These are phyloP conservation scores for Hansenula sp. DNA, from an alignment of 1,139 yeast species.

Conservation along the genomic window DNA sequence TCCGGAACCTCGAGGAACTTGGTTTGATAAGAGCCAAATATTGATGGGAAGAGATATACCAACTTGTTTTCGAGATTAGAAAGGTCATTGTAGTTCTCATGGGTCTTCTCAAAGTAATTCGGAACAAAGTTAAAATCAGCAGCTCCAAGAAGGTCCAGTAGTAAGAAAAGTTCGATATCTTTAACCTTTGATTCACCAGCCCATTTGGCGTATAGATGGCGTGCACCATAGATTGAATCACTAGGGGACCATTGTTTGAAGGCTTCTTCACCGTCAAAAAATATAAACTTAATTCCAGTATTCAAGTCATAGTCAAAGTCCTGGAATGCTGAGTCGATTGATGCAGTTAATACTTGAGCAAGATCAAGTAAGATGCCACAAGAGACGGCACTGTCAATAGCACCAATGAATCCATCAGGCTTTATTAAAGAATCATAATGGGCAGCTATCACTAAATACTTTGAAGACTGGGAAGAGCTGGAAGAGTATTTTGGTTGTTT, in stretches of 20 bases:
- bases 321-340: slow-evolving; percentile 19
- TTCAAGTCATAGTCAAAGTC: slow-evolving; percentile 14
- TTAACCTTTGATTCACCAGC: slow-evolving; percentile 17
- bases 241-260: slow-evolving; percentile 40
- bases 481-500: slow-evolving; percentile 22
- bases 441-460: slow-evolving; percentile 42
- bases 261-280: slow-evolving; percentile 62
- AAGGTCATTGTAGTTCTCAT: slow-evolving; percentile 33
- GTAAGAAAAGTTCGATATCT: slow-evolving; percentile 37
- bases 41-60: slow-evolving; percentile 5
- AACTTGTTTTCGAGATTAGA: slow-evolving; percentile 26
- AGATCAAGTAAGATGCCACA: slow-evolving; percentile 46
- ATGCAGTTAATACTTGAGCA: slow-evolving; percentile 30
- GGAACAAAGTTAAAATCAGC: slow-evolving; percentile 30
- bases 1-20: slow-evolving; percentile 18
- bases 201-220: slow-evolving; percentile 42
- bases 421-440: slow-evolving; percentile 48
- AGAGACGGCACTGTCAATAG: slow-evolving; percentile 54
- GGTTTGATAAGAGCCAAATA: slow-evolving; percentile 3
- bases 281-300: slow-evolving; percentile 42
- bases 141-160: slow-evolving; percentile 47
- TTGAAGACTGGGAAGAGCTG: slow-evolving; percentile 24
- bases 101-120: slow-evolving; percentile 41
- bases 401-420: slow-evolving; percentile 55
- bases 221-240: slow-evolving; percentile 54